Conservation (phyloP, 1,139 yeast species). For the Ashbya aceris region DNA sequence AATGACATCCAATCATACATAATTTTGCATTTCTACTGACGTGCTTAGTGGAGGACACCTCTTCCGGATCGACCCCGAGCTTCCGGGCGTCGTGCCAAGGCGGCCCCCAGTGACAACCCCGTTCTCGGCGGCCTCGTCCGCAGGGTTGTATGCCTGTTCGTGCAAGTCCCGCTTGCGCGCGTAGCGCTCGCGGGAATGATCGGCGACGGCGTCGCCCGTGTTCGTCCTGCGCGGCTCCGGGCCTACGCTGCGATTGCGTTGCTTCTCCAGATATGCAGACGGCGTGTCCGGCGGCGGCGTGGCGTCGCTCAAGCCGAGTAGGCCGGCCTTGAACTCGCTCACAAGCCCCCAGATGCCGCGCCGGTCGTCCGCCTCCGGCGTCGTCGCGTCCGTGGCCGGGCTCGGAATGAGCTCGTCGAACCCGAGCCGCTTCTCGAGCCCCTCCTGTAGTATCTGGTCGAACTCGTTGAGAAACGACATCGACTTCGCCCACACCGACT, state of each 20-base stretch:
- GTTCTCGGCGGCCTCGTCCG: no score
- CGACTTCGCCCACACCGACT: constrained; percentile 43
- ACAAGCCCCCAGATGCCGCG: constrained; percentile 6
- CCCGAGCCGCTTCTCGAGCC: constrained; percentile 47
- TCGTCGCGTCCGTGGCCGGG: not conserved
- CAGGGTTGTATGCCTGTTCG: no score
- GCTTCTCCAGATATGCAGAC: not conserved
- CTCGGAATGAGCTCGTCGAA: constrained; percentile 21
- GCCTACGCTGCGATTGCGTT: not conserved
- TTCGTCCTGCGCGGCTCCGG: not conserved
- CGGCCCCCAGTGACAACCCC: no score
- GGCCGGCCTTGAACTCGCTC: constrained; percentile 6
- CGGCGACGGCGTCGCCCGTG: not conserved
- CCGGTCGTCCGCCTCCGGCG: not conserved
- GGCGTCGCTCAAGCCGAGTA: constrained; percentile 2
- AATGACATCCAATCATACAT: not conserved
- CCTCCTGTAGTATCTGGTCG: constrained; percentile 57
- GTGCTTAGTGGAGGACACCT: no score
- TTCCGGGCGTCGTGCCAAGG: no score
- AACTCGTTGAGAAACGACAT: constrained; percentile 56
- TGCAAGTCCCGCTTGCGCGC: no score
- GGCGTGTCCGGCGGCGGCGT: not conserved
- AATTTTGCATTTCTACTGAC: not conserved
- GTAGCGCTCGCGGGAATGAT: no score
- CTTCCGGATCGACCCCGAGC: no score